Evolutionary conservation across 805 yeast species (phyloP).

Genomic region (Pichia phayaonensis): DNA sequence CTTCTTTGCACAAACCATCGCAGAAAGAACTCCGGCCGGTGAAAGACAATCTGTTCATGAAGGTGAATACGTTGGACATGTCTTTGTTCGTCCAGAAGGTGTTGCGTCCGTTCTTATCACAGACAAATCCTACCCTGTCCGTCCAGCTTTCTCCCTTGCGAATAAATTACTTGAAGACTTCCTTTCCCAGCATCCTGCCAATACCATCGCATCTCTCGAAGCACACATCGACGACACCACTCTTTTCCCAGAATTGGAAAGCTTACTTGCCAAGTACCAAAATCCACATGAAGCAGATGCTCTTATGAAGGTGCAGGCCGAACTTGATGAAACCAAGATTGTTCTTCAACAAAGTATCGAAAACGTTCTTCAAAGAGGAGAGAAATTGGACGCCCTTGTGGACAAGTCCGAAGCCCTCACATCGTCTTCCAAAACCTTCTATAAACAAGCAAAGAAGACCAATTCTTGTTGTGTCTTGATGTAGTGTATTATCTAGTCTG

Average conservation of each 20-base stretch:
- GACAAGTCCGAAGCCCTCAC: slow-evolving; percentile 93
- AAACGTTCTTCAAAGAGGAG: slow-evolving; percentile 91
- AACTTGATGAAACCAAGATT: slow-evolving; percentile 94
- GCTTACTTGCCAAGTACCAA: slow-evolving; percentile 77
- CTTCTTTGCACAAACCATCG: slow-evolving; percentile 84
- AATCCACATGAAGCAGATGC: slow-evolving; percentile 97
- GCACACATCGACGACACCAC: slow-evolving; percentile 51
- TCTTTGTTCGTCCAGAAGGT: slow-evolving; percentile 84
- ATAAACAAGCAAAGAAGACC: slow-evolving; percentile 93
- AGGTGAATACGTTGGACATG: slow-evolving; percentile 85
- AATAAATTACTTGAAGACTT: slow-evolving; percentile 91
- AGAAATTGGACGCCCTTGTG: slow-evolving; percentile 86
- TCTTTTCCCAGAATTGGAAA: slow-evolving; percentile 41
- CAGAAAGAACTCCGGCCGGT: slow-evolving; percentile 80
- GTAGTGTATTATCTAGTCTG: slow-evolving; percentile 27
- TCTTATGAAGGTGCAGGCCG: slow-evolving; percentile 94
- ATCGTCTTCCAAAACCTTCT: slow-evolving; percentile 84
- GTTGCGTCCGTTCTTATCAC: slow-evolving; percentile 85
- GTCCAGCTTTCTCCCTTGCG: slow-evolving; percentile 91
- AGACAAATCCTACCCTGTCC: slow-evolving; percentile 91
- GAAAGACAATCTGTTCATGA: slow-evolving; percentile 94
- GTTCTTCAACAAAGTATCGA: slow-evolving; percentile 95
- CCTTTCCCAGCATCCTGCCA: slow-evolving; percentile 68
- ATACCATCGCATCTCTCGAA: slow-evolving; percentile 2
- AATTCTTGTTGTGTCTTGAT: slow-evolving; percentile 81